Conservation (phyloP, 805 yeast species). For the Suhomyces vadensis region DNA sequence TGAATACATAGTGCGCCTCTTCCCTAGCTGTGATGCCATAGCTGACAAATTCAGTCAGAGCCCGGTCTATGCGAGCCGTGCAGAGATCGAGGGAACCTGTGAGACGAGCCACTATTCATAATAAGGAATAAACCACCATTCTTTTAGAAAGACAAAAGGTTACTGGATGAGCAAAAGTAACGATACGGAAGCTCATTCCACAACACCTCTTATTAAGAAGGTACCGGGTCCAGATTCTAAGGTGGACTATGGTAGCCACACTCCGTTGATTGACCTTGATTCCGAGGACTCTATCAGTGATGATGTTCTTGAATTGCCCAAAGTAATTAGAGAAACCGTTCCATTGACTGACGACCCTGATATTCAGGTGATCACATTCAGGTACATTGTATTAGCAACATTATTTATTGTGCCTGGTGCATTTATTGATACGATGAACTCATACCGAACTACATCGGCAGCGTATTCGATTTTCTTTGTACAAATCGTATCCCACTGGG, state of each 20-base stretch:
- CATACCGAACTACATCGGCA: constrained; percentile 47
- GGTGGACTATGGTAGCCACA: background rate
- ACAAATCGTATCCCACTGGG: constrained; percentile 49
- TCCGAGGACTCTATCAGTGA: constrained; percentile 1
- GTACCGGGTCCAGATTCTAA: background rate
- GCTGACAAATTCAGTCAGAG: constrained; percentile 2
- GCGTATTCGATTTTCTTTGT: constrained; percentile 54
- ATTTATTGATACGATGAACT: constrained; percentile 42
- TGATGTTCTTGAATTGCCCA: constrained; percentile 31
- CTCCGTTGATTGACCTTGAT: background rate
- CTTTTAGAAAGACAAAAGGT: background rate
- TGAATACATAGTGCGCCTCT: background rate
- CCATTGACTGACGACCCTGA: constrained; percentile 41
- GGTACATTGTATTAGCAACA: constrained; percentile 34
- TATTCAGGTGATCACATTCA: constrained; percentile 39
- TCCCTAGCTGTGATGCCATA: background rate
- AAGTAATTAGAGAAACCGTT: constrained; percentile 36
- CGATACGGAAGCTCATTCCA: background rate
- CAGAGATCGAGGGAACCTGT: background rate
- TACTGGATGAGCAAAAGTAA: background rate
- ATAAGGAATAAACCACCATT: background rate
- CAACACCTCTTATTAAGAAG: background rate
- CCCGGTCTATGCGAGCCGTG: background rate
- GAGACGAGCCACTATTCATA: background rate
- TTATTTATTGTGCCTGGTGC: constrained; percentile 44